Conservation (phyloP, 1,284 basidiomycete genomes). For the Pyrrhoderma noxium region DNA sequence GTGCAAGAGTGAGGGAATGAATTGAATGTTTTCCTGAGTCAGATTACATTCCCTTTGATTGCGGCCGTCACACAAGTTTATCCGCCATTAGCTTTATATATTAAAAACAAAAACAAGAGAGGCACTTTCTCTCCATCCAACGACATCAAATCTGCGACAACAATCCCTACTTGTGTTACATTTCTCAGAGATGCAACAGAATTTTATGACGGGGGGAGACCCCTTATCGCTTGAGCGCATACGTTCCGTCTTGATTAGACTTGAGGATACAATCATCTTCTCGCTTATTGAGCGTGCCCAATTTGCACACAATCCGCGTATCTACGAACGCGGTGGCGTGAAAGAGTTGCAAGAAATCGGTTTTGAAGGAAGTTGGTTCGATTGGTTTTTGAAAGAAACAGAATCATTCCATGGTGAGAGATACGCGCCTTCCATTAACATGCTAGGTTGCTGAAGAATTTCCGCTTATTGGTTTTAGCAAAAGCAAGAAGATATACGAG, state of each 20-base stretch:
- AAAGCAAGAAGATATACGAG: slow-evolving; percentile 91
- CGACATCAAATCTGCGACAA: background rate
- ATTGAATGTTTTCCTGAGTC: too few species aligned
- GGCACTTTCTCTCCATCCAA: background rate
- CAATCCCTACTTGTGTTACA: slow-evolving; percentile 10
- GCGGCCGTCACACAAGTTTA: too few species aligned
- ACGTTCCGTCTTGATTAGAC: slow-evolving; percentile 76
- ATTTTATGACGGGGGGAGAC: slow-evolving; percentile 61
- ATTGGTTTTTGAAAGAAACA: slow-evolving; percentile 95
- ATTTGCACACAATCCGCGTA: slow-evolving; percentile 89
- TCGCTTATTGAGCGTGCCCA: slow-evolving; percentile 94
- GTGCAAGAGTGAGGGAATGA: too few species aligned
- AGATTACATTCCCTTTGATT: too few species aligned
- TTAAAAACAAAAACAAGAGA: too few species aligned
- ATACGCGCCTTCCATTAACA: too few species aligned
- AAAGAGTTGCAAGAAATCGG: slow-evolving; percentile 63
- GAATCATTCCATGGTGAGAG: slow-evolving; percentile 92
- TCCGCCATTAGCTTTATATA: too few species aligned
- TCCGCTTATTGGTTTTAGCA: slow-evolving; percentile 49
- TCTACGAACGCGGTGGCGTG: slow-evolving; percentile 77
- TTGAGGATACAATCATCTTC: slow-evolving; percentile 99
- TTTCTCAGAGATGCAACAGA: slow-evolving; percentile 47
- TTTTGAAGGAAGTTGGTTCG: slow-evolving; percentile 85
- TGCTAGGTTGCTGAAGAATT: too few species aligned
- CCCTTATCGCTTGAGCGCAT: slow-evolving; percentile 84